Evolutionary conservation across 345 rosid species (phyloP), one percentile per base, ranked within the genome.

Genomic region (Eucalyptus victrix): DNA sequence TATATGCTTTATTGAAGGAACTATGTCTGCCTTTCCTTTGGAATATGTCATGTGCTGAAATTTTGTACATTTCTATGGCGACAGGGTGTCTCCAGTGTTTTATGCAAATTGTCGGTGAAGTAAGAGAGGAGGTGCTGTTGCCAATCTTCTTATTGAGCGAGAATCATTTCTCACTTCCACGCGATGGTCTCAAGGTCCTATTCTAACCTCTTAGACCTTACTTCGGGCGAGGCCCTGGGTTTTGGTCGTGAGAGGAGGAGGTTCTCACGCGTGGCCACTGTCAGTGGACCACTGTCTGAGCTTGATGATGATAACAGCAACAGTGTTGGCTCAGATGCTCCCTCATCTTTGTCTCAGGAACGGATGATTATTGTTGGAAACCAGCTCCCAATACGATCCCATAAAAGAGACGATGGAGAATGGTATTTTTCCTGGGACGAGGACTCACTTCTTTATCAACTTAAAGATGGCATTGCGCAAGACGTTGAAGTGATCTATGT

Each of bases 191-290:
- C 99, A 50, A 96, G 97, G 93, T 97, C 99, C 54, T 97, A 96
- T 88, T 97, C 99, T 44, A 97, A 97, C 91, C 98, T 97, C 90
- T 92, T 97, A 89, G 99, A 97, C 89, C 99, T 97, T 92, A 94
- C 96, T 90, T 96, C 97, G 17, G 97, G 99, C 14, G 92, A 93
- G 80, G 93, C 92, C 87, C 95, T 93, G 34, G 89, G 92, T 76
- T 94, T 95, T 83, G 91, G 94, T 76, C 93, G 94, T 12, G 98
- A 97, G 88, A 94, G 90, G 93, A 97, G 90, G 95, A 94, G 97
- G 90, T 92, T 97, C 42, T 96, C 99, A 83, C 95, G 99, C 19
- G 99, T 96, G 89, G 98, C 98, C 87, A 97, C 99, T n/a, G 94
- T 97, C 88, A 93, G 98, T 24, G 99, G 99, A 44, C 94, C 95